Evolutionary conservation across 139 green algal species (phyloP), one percentile per base, ranked within the genome.

Genomic region (Dunaliella sp.): DNA sequence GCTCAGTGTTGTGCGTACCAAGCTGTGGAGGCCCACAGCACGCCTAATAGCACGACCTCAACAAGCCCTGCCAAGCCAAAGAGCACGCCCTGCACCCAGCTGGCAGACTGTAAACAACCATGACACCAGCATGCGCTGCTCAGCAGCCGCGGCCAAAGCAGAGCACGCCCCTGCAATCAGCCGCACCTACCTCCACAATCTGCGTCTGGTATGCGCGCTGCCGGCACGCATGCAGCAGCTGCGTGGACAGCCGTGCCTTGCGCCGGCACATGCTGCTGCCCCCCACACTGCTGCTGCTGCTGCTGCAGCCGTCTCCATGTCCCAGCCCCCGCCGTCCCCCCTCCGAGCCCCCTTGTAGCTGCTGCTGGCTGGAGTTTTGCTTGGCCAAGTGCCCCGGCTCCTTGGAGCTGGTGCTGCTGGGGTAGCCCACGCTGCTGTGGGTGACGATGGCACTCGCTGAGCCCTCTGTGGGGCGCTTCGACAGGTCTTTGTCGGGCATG

Each of bases 181-280:
- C n/a, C n/a, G 3, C 58, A 83, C 33, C 35, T 7, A 72, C 37
- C 24, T 85, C 81, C 32, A 78, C 28, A 33, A 85, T 85, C 58
- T 85, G 81, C 21, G 12, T 58, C 57, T 85, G 81, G 81, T 85
- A 85, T 31, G 57, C 81, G 3, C 1, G 7, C 22, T 48, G 33
- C 3, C 80, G 37, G 37, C 36, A 84, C 1, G 80, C 80, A 38
- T 84, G 80, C 21, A 76, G n/a, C 80, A 84, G 80, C 82, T 59
- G 36, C 1, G 79, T 3, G 34, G 37, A 83, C 34, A 65, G 37
- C n/a, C 35, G 38, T 24, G 34, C 24, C 34, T 2, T 24, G 2
- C 7, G 65, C 1, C n/a, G 7, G 16, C 3, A 3, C 12, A 7
- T 80, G 7, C 74, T 21, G 12, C 74, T 22, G 7, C 74, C 74